Evolutionary conservation across 768 basidiomycete genomes (phyloP).

Genomic region (Xerocomellus amylosporus): DNA sequence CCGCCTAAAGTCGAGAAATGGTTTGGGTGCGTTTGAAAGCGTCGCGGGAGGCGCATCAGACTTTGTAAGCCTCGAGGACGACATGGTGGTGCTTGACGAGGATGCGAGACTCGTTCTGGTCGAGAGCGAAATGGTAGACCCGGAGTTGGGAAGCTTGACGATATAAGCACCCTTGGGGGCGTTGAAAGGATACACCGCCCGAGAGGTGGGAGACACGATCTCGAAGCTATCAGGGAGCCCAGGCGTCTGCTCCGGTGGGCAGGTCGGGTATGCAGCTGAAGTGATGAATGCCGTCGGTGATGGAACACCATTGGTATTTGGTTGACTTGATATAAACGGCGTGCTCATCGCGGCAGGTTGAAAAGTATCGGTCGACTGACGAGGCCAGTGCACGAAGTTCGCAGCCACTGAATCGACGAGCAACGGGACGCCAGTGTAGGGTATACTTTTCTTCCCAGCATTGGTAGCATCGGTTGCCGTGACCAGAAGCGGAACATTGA

Average conservation of each 20-base stretch:
- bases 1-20: not conserved
- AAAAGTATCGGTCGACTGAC: constrained; percentile 2
- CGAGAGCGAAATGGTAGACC: not conserved
- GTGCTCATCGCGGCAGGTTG: constrained; percentile 19
- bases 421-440: not conserved
- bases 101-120: not conserved
- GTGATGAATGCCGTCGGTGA: not conserved
- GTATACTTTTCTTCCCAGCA: not conserved
- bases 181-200: constrained; percentile 3
- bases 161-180: not conserved
- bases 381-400: not conserved
- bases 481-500: constrained; percentile 7
- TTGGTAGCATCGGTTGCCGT: not conserved
- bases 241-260: not conserved
- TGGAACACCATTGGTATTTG: not conserved
- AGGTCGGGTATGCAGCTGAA: not conserved
- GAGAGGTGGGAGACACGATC: constrained; percentile 5
- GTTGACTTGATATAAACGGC: constrained; percentile 4
- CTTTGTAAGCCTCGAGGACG: not conserved
- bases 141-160: constrained; percentile 18
- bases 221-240: not conserved
- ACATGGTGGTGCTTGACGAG: not conserved
- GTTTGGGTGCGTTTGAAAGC: not conserved
- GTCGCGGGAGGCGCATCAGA: not conserved
- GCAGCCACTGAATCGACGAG: not conserved